Conservation (phyloP, 2,329 filamentous ascomycete species). For the Trichoderma sp. region DNA sequence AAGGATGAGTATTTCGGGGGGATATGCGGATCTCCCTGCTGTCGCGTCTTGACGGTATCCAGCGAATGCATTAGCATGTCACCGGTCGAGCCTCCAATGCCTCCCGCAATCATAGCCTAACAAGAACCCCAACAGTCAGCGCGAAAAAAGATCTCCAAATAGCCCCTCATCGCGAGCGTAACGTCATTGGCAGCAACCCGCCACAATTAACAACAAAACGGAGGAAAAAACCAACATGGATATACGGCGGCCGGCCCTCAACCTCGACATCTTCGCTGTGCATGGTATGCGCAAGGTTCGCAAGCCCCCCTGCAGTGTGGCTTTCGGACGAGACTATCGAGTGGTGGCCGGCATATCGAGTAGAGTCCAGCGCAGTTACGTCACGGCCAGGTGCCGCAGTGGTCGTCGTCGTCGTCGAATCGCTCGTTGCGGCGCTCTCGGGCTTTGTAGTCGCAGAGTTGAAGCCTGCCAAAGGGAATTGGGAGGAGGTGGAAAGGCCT, state of each 20-base stretch:
- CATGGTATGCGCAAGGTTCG: slow-evolving; percentile 40
- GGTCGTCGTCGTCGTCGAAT: slow-evolving; percentile 31
- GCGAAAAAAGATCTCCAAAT: not conserved
- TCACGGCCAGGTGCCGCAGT: slow-evolving; percentile 30
- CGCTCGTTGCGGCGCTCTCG: slow-evolving; percentile 27
- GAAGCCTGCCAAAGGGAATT: slow-evolving; percentile 27
- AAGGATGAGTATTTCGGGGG: slow-evolving; percentile 92
- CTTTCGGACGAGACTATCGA: slow-evolving; percentile 36
- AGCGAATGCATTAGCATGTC: slow-evolving; percentile 99
- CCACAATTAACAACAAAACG: not conserved
- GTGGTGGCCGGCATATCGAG: slow-evolving; percentile 43
- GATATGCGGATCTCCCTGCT: slow-evolving; percentile 92
- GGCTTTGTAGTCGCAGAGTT: slow-evolving; percentile 26
- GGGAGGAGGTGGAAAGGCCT: slow-evolving; percentile 24
- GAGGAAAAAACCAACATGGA: slow-evolving; percentile 44
- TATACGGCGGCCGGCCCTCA: slow-evolving; percentile 50
- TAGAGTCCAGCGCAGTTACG: slow-evolving; percentile 32
- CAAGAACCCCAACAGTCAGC: slow-evolving; percentile 22
- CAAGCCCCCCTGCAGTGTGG: slow-evolving; percentile 34
- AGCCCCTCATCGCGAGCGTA: not conserved
- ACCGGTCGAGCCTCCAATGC: slow-evolving; percentile 87
- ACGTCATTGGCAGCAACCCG: not conserved
- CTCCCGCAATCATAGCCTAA: slow-evolving; percentile 93
- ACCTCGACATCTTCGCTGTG: slow-evolving; percentile 45
- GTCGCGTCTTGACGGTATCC: slow-evolving; percentile 96